These are phyloP conservation scores for Oleoguttula mirabilis DNA, from an alignment of 495 filamentous ascomycete species.

Conservation along the genomic window DNA sequence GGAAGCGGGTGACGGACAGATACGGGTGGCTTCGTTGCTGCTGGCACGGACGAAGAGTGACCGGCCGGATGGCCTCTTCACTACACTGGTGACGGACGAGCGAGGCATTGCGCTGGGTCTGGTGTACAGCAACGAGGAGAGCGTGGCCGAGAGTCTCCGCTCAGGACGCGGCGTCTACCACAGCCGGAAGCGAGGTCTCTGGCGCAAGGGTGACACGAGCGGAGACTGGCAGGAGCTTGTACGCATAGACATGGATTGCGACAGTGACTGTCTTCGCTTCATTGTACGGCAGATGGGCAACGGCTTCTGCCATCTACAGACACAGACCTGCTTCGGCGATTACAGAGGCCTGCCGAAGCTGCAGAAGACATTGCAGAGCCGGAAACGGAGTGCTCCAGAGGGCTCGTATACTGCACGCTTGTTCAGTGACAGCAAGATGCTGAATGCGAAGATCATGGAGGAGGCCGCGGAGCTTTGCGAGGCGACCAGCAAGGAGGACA, in stretches of 20 bases:
- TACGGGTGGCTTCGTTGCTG: constrained; percentile 58
- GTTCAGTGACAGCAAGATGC: constrained; percentile 79
- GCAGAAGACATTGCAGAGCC: constrained; percentile 66
- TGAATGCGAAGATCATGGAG: constrained; percentile 95
- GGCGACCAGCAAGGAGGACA: constrained; percentile 64
- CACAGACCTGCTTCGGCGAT: constrained; percentile 79
- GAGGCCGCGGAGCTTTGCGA: constrained; percentile 90
- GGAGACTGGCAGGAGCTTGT: constrained; percentile 87
- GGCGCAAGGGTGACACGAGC: constrained; percentile 92
- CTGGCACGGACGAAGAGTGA: constrained; percentile 63
- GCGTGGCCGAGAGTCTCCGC: constrained; percentile 69
- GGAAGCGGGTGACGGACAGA: constrained; percentile 37
- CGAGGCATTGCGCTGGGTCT: constrained; percentile 72
- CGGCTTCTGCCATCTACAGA: constrained; percentile 93
- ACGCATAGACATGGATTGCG: constrained; percentile 75
- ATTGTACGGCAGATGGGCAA: constrained; percentile 76
- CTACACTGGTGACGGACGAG: constrained; percentile 83
- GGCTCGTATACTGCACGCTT: constrained; percentile 89
- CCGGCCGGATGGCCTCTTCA: constrained; percentile 67
- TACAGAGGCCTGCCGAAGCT: constrained; percentile 70
- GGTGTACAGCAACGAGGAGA: constrained; percentile 88
- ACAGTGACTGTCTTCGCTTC: constrained; percentile 83
- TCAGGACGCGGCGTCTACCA: constrained; percentile 91
- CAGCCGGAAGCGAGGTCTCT: constrained; percentile 83
- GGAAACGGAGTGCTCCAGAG: constrained; percentile 67